phyloP scores from a whole-genome alignment of 2,329 filamentous ascomycete genomes.

The Endoconidiophora polonica region DNA sequence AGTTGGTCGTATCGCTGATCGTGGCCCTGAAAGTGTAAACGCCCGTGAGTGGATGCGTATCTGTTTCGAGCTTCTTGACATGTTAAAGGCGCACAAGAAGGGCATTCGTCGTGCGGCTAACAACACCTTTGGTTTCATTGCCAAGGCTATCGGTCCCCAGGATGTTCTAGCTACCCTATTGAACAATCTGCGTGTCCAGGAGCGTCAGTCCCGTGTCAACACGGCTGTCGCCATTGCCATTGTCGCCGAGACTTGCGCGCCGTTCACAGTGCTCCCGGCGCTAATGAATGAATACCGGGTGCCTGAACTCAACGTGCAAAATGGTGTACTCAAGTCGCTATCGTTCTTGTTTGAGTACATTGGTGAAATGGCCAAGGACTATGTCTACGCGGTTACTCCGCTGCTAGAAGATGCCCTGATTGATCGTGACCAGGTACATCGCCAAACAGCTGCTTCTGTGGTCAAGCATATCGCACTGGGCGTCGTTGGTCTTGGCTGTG shows the following conservation, averaged over 20 bases:
- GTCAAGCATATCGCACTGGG: conserved; percentile 97
- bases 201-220: conserved; percentile 95
- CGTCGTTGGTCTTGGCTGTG: conserved; percentile 91
- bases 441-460: conserved; percentile 87
- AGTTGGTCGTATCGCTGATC: conserved; percentile 92
- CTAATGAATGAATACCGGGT: conserved; percentile 99
- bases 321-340: conserved; percentile 90
- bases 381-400: conserved; percentile 94
- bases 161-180: conserved; percentile 90
- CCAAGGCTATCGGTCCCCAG: conserved; percentile 95
- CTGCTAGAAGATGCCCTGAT: conserved; percentile 93
- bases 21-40: conserved; percentile 90
- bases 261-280: conserved; percentile 94
- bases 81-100: conserved; percentile 99
- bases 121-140: conserved; percentile 99
- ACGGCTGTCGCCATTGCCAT: conserved; percentile 97
- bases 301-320: conserved; percentile 95
- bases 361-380: conserved; percentile 98
- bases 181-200: conserved; percentile 92
- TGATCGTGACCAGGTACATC: conserved; percentile 93
- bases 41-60: conserved; percentile 99
- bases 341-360: conserved; percentile 99
- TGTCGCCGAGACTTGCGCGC: conserved; percentile 93
- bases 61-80: conserved; percentile 95
- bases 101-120: conserved; percentile 95